These are phyloP conservation scores for Beauveria pseudobassiana DNA, from an alignment of 2,329 filamentous ascomycete genomes.

Conservation along the genomic window DNA sequence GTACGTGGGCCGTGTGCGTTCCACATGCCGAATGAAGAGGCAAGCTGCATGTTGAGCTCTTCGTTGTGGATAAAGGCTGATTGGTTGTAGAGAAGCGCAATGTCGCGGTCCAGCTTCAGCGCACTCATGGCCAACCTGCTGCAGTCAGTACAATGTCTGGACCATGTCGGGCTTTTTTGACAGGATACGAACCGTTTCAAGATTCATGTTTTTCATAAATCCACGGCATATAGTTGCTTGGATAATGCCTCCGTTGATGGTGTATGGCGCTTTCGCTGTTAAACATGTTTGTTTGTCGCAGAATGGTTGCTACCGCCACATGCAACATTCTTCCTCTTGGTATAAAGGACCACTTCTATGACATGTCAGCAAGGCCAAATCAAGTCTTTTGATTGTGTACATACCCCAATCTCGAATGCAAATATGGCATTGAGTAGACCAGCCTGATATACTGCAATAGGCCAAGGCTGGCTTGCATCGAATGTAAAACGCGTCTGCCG, in stretches of 20 bases:
- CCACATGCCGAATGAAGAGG: slow-evolving; percentile 27
- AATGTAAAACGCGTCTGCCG: slow-evolving; percentile 7
- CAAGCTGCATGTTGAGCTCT: slow-evolving; percentile 29
- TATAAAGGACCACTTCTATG: slow-evolving; percentile 24
- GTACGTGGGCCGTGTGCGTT: slow-evolving; percentile 31
- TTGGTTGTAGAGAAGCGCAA: slow-evolving; percentile 26
- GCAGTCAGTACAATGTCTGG: background rate
- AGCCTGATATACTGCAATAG: slow-evolving; percentile 1
- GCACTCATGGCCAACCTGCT: slow-evolving; percentile 26
- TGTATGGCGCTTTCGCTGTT: slow-evolving; percentile 24
- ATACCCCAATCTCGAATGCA: slow-evolving; percentile 8
- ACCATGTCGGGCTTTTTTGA: background rate
- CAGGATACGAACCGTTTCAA: slow-evolving; percentile 25
- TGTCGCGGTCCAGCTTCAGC: slow-evolving; percentile 32
- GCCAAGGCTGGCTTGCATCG: slow-evolving; percentile 7
- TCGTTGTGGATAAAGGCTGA: slow-evolving; percentile 25
- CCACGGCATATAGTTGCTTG: slow-evolving; percentile 31
- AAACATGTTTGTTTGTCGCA: slow-evolving; percentile 31
- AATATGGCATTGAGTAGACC: slow-evolving; percentile 8
- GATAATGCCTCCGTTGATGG: slow-evolving; percentile 28
- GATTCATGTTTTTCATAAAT: slow-evolving; percentile 23
- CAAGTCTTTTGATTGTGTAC: background rate
- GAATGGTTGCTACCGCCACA: slow-evolving; percentile 25
- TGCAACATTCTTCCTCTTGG: slow-evolving; percentile 26
- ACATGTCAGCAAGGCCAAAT: background rate